Evolutionary conservation across 139 green algal genomes (phyloP), one percentile per base, ranked within the genome.

Genomic region (Choricystis sp.): DNA sequence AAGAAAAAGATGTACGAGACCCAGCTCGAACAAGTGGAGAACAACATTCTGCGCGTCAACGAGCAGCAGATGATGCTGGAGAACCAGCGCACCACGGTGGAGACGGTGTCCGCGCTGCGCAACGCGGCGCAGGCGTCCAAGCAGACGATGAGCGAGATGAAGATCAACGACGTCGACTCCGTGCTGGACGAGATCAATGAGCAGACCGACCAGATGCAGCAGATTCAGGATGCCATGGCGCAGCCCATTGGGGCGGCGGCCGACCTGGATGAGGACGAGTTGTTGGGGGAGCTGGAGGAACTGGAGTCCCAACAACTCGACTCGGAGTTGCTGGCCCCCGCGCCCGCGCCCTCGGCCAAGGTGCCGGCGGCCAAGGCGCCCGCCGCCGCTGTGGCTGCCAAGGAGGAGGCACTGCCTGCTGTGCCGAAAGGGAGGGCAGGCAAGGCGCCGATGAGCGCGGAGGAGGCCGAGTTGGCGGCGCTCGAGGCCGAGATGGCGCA

Each of bases 171-270:
- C 59, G 89, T 98, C 24, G 92, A 97, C 75, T 72, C 82, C 61
- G 78, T 91, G 31, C 79, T 96, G 68, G 92, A 97, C 58, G 88
- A 95, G 57, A 97, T 98, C 76, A 85, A 86, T 61, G 92, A 98
- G 63, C 76, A 85, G 27, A 85, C 76, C 1, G 88, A 97, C 60
- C 80, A 93, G 68, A 92, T 96, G 85, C 70, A 76, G 23, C 77
- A 93, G 63, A 90, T 99, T 62, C 80, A 96, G 65, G 81, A 96
- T 49, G 88, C 83, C 3, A 76, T 98, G 52, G 83, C 66, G 19
- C 71, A 86, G 61, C 85, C 86, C 31, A 76, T 87, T 21, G 87
- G 87, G 27, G 30, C 72, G 28, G 79, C 71, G 1, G 82, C 75
- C 3, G 82, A 90, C 29, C 69, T 94, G 19, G 87, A 95, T 56